These are phyloP conservation scores for Penicillium hordei DNA, from an alignment of 2,329 filamentous ascomycete species.

Conservation along the genomic window DNA sequence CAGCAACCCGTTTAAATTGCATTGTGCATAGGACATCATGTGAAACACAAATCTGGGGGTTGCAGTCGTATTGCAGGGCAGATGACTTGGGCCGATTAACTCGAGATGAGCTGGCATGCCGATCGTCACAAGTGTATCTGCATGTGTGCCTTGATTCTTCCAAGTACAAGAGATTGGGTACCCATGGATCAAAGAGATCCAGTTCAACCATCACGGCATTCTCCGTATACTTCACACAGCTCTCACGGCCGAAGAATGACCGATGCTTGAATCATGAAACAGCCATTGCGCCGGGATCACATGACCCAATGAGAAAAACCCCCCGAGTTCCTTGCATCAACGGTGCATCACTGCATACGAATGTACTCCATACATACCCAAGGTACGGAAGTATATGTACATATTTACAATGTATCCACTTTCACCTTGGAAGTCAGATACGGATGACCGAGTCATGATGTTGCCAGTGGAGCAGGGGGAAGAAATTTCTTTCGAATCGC, in stretches of 20 bases:
- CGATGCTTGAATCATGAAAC: background rate
- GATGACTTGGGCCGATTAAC: background rate
- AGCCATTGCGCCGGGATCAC: background rate
- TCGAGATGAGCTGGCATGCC: background rate
- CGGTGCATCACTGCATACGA: background rate
- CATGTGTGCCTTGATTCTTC: background rate
- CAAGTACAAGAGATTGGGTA: background rate
- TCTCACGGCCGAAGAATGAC: background rate
- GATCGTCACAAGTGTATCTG: background rate
- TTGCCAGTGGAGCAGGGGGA: background rate
- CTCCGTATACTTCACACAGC: background rate
- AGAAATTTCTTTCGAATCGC: conserved; percentile 5
- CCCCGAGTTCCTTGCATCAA: background rate
- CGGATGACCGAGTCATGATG: conserved; percentile 4
- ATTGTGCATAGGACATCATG: background rate
- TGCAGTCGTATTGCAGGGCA: background rate
- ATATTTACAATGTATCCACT: background rate
- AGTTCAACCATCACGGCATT: background rate
- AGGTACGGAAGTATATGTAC: background rate
- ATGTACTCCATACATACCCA: background rate
- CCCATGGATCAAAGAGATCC: background rate
- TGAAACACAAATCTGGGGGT: background rate
- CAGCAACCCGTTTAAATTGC: background rate
- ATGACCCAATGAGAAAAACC: background rate
- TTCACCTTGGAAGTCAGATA: background rate